Evolutionary conservation across 2,329 filamentous ascomycete species (phyloP).

Genomic region (Sporothrix globosa): DNA sequence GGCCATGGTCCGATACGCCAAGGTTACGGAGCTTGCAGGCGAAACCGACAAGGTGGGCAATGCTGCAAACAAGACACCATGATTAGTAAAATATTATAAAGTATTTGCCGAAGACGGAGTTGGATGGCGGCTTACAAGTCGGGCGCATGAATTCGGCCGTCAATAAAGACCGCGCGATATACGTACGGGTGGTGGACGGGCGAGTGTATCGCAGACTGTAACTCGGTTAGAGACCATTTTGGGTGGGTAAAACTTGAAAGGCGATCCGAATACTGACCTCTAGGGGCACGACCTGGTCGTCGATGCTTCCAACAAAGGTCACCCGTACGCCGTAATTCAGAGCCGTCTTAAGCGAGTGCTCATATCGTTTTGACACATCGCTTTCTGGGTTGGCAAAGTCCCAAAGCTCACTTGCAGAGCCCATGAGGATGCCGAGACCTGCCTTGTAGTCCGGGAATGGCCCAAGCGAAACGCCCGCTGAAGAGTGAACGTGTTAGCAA

Average conservation of each 20-base stretch:
- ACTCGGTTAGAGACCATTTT: not conserved
- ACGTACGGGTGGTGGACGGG: conserved; percentile 89
- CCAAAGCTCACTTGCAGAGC: conserved; percentile 90
- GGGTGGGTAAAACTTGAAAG: too few species aligned
- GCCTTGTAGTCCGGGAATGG: conserved; percentile 93
- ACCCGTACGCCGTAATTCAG: conserved; percentile 80
- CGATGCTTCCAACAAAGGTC: conserved; percentile 89
- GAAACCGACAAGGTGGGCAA: conserved; percentile 90
- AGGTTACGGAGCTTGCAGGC: conserved; percentile 91
- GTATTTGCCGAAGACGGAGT: not conserved
- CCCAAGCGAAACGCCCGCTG: conserved; percentile 86
- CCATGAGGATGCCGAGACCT: conserved; percentile 81
- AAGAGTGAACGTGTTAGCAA: conserved; percentile 29
- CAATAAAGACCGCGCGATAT: conserved; percentile 93
- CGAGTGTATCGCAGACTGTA: conserved; percentile 78
- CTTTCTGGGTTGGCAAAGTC: conserved; percentile 86
- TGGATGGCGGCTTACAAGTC: conserved; percentile 67
- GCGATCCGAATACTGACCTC: conserved; percentile 59
- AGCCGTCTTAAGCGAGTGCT: conserved; percentile 71
- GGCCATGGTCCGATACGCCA: conserved; percentile 87
- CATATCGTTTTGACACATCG: conserved; percentile 79
- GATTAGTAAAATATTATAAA: not conserved
- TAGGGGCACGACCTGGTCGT: conserved; percentile 92
- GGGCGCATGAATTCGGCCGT: conserved; percentile 86
- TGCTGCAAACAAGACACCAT: conserved; percentile 46